Evolutionary conservation across 2,329 filamentous ascomycete species (phyloP), one percentile per base, ranked within the genome.

Genomic region (Juglanconis oblonga): DNA sequence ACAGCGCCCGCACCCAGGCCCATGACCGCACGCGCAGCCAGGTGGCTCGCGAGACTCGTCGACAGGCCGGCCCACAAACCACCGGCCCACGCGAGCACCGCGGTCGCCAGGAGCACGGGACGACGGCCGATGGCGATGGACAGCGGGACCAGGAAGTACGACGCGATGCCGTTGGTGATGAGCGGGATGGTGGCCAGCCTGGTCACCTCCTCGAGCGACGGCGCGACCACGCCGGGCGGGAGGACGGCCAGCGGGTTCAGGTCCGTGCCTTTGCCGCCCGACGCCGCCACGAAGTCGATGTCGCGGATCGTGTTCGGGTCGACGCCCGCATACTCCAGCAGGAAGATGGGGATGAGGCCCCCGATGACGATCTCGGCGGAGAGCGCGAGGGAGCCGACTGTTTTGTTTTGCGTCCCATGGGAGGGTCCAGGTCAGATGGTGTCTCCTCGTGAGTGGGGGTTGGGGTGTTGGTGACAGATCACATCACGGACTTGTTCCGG

Each of bases 131-230:
- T 64, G 48, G 68, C 72, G 13, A 71, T 71, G 1, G 73, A 74
- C n/a, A 76, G 65, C 8, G 74, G 73, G 1, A 76, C 69, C n/a
- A 74, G 69, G n/a, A 75, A 54, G 62, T 73, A 74, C 33, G 68
- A 70, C 4, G 73, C 70, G 11, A 70, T 65, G 14, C 73, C 73
- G 54, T 74, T 74, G 55, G 70, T 69, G 24, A 76, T 60, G 17
- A 75, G 63, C 29, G 74, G 74, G 4, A 74, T 64, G 1, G 73
- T 73, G 0, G 71, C 68, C 10, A 76, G 64, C 59, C 73, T 64
- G 14, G 69, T 64, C 9, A 74, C 66, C 45, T 67, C 64, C 55
- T 59, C 65, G n/a, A 74, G 63, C 38, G 64, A 50, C 1, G 72
- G 69, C 10, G 71, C 71, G 4, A 64, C 64, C n/a, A 69, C 65